Evolutionary conservation across 768 basidiomycete species (phyloP), one percentile per base, ranked within the genome.

Genomic region (Solioccasus polychromus): DNA sequence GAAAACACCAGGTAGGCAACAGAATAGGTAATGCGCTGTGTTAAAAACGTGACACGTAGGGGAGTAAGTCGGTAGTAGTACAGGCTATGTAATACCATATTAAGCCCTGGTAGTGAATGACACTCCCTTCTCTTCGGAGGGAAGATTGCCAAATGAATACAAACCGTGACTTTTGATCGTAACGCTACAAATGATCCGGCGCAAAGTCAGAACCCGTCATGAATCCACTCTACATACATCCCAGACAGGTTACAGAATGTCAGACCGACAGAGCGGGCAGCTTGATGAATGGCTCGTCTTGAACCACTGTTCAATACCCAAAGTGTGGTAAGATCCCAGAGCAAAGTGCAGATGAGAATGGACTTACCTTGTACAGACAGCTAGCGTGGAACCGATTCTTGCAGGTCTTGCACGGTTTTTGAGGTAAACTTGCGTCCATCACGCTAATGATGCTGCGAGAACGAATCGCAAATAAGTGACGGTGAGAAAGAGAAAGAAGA

Each of bases 351-450:
- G 7, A 8, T 35, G 20, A 38, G 44, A 31, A 34, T 15, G 14
- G 45, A 59, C 75, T 39, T 37, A 82, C 89, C 74, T 95, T 94
- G 73, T 86, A 96, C 51, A 97, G 66, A 69, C 94, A 97, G 18
- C 79, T 83, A 0, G 91, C 83, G 62, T 96, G 94, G 77, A 95
- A 97, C 32, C 86, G 75, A 63, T 96, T 96, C 67, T 88, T 91
- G 69, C 94, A 96, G 2, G 92, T 96, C 67, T 80, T 85, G 71
- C 95, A 99, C 1, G 90, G 84, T 58, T 93, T 94, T 56, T 81
- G 81, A 1, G 96, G 95, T 12, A 98, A 72, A 39, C 78, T 83
- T 1, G 86, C 84, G 60, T 98, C 96, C 69, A 82, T 85, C 35
- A 92, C 81, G 54, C 85, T 91, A 59, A 97, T 92, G 52, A 97